phyloP scores from a whole-genome alignment of 108 stramenopile species.

The Discostella stelligeroides region DNA sequence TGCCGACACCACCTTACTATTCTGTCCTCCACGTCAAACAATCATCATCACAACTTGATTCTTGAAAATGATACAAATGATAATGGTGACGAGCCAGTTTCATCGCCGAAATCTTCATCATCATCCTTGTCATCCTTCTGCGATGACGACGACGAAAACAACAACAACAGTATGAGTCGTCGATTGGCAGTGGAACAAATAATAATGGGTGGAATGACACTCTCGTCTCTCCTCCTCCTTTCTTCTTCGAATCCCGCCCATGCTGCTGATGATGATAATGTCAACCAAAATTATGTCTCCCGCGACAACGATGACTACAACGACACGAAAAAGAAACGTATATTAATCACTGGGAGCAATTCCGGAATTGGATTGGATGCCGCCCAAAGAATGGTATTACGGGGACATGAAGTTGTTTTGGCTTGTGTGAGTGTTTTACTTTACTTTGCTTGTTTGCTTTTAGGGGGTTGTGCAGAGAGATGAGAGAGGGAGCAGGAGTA shows the following conservation, averaged over 20 bases:
- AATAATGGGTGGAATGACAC: slow-evolving; percentile 13
- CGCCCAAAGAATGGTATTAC: slow-evolving; percentile 54
- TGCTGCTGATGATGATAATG: not conserved
- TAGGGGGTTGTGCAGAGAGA: too few species aligned
- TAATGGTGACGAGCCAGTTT: not conserved
- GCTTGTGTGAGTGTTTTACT: slow-evolving; percentile 57
- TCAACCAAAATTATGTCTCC: too few species aligned
- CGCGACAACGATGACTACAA: slow-evolving; percentile 16
- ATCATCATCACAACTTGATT: too few species aligned
- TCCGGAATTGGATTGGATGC: slow-evolving; percentile 88
- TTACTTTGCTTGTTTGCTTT: too few species aligned
- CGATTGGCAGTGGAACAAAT: slow-evolving; percentile 15
- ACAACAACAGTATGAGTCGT: too few species aligned
- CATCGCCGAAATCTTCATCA: too few species aligned
- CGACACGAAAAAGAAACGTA: slow-evolving; percentile 24
- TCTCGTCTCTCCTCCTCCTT: slow-evolving; percentile 26
- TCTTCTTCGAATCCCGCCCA: slow-evolving; percentile 2
- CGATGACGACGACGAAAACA: too few species aligned
- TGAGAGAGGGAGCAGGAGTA: too few species aligned
- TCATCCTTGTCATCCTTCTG: not conserved
- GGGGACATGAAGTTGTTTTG: slow-evolving; percentile 67
- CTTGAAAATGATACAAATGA: not conserved
- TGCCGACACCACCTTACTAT: too few species aligned
- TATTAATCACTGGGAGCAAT: slow-evolving; percentile 59
- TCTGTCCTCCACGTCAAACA: too few species aligned